Base-by-base conservation (phyloP, 441 rosid species). In the Codiaeum variegatum region DNA sequence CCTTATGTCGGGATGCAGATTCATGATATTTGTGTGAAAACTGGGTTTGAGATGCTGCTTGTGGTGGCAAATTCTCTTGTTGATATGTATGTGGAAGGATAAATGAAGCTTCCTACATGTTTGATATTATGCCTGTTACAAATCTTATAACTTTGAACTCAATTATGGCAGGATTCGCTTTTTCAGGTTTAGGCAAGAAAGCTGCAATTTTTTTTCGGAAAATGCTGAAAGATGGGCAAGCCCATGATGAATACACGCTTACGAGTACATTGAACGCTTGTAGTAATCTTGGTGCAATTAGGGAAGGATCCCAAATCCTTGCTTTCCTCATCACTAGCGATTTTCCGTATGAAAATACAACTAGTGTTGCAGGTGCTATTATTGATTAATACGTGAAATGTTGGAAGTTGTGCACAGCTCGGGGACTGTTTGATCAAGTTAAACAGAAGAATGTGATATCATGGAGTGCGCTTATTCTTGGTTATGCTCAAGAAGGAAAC, bases 1-100 rank as follows among this genome's bases (percentile, higher is more conserved):
- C 69, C 70, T 36, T 80, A 83, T 15, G 72, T 34, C 71, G 98
- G 97, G 24, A 71, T 77, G 82, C 90, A 91, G 79, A 81, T 90
- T 66, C 97, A 94, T 75, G 85, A 83, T 74, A 73, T 76, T 67
- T 83, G 89, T 70, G 76, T 85, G 72, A 85, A 87, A 81, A 76
- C 83, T 73, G 90, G 93, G 44, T 81, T 79, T 77, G 90, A 86
- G 42, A 47, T 29, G 67, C 79, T 69, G 68, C 75, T 73, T 76
- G 94, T 90, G 67, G 99, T 94, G 70, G 91, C 85, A 0, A 92
- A 92, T 80, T 89, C 97, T 65, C 75, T 85, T 15, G 75, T 89
- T 77, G 96, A 91, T 67, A 85, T 92, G 97, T 94, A 92, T 92
- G 91, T 63, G 91, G 94, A 70, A 82, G 77, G 64, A 83, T 88